Percentiles rank a stretch among this genome's conserved stretches.
These are phyloP conservation scores for Brassica juncea DNA, from an alignment of 345 rosid species.

Conservation along the genomic window DNA sequence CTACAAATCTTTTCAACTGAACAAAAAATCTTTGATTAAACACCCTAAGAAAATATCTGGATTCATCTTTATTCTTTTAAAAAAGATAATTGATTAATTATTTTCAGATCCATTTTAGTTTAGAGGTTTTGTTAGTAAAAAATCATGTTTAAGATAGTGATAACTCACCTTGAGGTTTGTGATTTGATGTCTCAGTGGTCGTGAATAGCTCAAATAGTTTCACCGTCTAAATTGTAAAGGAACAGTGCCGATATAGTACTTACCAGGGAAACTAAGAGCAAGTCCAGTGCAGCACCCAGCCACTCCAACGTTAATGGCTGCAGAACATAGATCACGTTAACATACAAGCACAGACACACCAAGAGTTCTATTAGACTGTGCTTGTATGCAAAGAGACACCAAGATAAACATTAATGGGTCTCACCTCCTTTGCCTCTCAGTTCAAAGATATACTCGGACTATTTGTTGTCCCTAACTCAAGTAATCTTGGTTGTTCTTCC, in stretches of 20 bases:
- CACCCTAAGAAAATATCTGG: neutral
- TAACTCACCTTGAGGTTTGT: neutral
- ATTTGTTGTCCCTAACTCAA: neutral
- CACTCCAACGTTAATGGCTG: constrained; percentile 84
- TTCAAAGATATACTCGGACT: constrained; percentile 33
- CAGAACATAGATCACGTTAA: constrained; percentile 20
- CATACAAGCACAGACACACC: constrained; percentile 9
- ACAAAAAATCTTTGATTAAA: neutral
- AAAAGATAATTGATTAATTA: neutral
- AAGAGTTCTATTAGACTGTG: neutral
- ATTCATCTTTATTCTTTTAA: neutral
- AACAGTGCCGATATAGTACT: neutral
- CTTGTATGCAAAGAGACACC: neutral
- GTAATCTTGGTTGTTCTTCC: neutral
- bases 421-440: constrained; percentile 90
- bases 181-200: neutral
- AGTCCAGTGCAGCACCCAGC: constrained; percentile 92
- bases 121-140: neutral
- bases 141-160: neutral
- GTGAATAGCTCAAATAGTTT: neutral
- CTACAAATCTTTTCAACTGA: neutral
- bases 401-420: neutral
- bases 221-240: neutral
- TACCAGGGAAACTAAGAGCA: constrained; percentile 71
- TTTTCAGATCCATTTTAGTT: neutral